A percentile compares a stretch with the other conserved stretches of the same genome.
Conservation (phyloP, 768 basidiomycete species). For the Termitomyces sp. region DNA sequence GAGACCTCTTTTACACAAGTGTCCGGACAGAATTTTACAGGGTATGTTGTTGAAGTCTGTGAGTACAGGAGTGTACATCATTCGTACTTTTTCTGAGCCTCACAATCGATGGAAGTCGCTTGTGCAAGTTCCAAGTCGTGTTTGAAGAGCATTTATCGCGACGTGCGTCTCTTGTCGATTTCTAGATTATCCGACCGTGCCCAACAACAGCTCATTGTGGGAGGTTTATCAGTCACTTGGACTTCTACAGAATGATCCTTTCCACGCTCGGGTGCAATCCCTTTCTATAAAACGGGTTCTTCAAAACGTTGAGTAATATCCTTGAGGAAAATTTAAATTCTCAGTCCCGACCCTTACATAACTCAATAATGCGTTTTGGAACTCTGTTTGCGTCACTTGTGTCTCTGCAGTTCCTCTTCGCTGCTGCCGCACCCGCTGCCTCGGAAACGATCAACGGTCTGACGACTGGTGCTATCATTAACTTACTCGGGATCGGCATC, state of each 20-base stretch:
- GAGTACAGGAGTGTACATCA: neutral
- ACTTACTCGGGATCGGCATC: conserved; percentile 32
- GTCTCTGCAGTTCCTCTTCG: conserved; percentile 19
- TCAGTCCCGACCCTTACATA: neutral
- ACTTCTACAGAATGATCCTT: neutral
- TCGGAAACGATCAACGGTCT: conserved; percentile 15
- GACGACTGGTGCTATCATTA: conserved; percentile 31
- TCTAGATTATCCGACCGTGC: neutral
- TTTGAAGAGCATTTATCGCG: neutral
- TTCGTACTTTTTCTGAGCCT: neutral
- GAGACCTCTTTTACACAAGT: neutral
- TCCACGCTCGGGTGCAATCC: conserved; percentile 6
- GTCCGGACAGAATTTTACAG: neutral
- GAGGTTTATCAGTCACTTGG: neutral
- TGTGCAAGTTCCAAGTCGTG: neutral
- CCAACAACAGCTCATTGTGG: neutral
- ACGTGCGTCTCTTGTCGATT: neutral
- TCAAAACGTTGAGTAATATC: neutral
- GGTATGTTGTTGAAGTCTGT: too few relatives aligned
- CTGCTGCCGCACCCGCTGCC: conserved; percentile 15
- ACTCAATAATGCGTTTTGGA: conserved; percentile 6
- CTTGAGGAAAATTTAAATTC: neutral
- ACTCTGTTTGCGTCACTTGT: conserved; percentile 17
- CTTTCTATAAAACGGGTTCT: neutral
- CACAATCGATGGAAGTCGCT: neutral